phyloP scores from a whole-genome alignment of 257 asterid species.

The Solanum medicagineum region DNA sequence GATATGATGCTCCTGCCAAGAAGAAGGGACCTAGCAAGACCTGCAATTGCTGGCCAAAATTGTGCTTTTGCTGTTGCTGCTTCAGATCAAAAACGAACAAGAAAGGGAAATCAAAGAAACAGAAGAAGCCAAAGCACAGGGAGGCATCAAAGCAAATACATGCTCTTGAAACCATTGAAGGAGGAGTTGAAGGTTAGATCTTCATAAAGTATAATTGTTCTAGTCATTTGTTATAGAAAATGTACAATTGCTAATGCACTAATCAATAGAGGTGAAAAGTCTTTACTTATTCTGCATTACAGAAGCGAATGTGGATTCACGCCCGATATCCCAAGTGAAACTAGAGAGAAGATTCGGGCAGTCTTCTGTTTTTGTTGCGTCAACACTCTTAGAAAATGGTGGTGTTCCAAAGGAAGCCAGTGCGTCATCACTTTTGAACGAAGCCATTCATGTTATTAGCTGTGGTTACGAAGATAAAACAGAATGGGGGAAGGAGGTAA shows the following conservation, averaged over 20 bases:
- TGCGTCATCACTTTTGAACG: conserved; percentile 42
- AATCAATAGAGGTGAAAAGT: background rate
- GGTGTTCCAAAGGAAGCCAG: conserved; percentile 35
- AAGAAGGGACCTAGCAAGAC: conserved; percentile 78
- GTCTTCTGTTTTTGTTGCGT: conserved; percentile 71
- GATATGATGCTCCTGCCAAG: conserved; percentile 65
- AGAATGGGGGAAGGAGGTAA: conserved; percentile 97
- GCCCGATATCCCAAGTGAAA: conserved; percentile 41
- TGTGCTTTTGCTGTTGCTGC: conserved; percentile 69
- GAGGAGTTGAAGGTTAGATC: conserved; percentile 52
- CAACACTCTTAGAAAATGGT: conserved; percentile 58
- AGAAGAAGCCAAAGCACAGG: conserved; percentile 52
- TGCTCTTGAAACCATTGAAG: conserved; percentile 91
- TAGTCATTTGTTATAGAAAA: background rate
- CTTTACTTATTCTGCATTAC: conserved; percentile 3
- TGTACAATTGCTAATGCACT: background rate
- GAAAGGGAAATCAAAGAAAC: conserved; percentile 49
- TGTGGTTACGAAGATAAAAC: conserved; percentile 92
- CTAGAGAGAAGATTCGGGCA: conserved; percentile 81
- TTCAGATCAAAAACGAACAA: conserved; percentile 28
- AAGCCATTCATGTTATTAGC: conserved; percentile 91
- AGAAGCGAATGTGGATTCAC: conserved; percentile 28
- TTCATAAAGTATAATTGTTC: background rate
- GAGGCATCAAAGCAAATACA: conserved; percentile 87
- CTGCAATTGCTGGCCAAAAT: conserved; percentile 82